Base-by-base conservation (phyloP, 306 rosid genomes). In the Sphenostylis stenocarpa region DNA sequence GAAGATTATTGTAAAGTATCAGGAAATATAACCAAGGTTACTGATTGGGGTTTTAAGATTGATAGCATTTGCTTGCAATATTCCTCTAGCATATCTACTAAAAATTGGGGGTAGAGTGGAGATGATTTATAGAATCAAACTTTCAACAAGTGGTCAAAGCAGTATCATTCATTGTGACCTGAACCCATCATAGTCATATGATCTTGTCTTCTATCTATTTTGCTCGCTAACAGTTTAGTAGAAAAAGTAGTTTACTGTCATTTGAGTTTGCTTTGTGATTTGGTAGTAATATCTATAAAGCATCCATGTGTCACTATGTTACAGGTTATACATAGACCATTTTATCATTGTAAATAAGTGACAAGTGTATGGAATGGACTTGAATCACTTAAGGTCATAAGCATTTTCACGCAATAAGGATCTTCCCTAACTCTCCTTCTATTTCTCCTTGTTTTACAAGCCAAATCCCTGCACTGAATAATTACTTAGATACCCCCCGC, bases 331-430 rank as follows among this genome's bases (percentile, higher is more conserved):
- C 23, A 65, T 19, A 11, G 38, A n/a, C 39, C 63, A 62, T 60
- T 31, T 34, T 64, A 52, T 76, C 41, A 34, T 44, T 48, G n/a
- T 49, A 75, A 23, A 47, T 7, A 70, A 69, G n/a, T n/a, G 31
- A 65, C 31, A 65, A 20, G 11, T 65, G 31, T 6, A 39, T 10
- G 56, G 24, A 55, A 39, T n/a, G n/a, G n/a, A n/a, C n/a, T 7
- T 3, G 39, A 43, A 44, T 67, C 39, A 43, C 49, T 51, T 51
- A 6, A 21, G 61, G 16, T 53, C 60, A 53, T 21, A 53, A 24
- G 38, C 34, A 53, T 77, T 76, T 64, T 55, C 68, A 53, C 21
- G 28, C 5, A 63, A 41, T 67, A 38, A 31, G 68, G 58, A 53
- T 66, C 55, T 4, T 21, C 28, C 23, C 28, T 6, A 31, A 64